A percentile compares a stretch with the other conserved stretches of the same genome.
Evolutionary conservation across 2,329 filamentous ascomycete species (phyloP).

Genomic region (Coniochaeta hoffmannii): DNA sequence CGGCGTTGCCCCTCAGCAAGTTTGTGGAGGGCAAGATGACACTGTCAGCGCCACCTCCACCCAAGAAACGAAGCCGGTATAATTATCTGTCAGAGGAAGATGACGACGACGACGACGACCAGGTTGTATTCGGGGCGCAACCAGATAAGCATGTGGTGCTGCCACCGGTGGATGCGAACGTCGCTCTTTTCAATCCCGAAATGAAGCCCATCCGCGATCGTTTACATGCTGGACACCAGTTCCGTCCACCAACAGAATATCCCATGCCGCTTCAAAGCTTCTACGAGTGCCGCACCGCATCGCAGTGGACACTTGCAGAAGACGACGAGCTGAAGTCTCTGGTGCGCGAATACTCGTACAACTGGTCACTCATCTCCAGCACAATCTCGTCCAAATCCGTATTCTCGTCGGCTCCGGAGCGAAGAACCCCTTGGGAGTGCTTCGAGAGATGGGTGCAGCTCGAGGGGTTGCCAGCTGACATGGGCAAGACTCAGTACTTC

Average conservation of each 20-base stretch:
- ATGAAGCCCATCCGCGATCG: slow-evolving; percentile 86
- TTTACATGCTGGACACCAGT: slow-evolving; percentile 84
- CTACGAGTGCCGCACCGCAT: slow-evolving; percentile 79
- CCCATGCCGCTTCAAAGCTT: slow-evolving; percentile 86
- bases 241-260: slow-evolving; percentile 85
- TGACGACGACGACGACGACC: slow-evolving; percentile 39
- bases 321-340: slow-evolving; percentile 82
- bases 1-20: slow-evolving; percentile 79
- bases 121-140: slow-evolving; percentile 26
- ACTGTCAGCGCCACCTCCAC: slow-evolving; percentile 57
- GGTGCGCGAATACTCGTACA: slow-evolving; percentile 91
- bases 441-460: slow-evolving; percentile 94
- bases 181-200: slow-evolving; percentile 83
- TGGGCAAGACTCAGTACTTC: slow-evolving; percentile 95
- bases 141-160: slow-evolving; percentile 33
- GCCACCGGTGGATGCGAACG: slow-evolving; percentile 62
- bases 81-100: slow-evolving; percentile 68
- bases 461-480: slow-evolving; percentile 84
- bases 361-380: slow-evolving; percentile 90
- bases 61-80: slow-evolving; percentile 74
- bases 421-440: slow-evolving; percentile 95
- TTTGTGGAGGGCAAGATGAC: slow-evolving; percentile 77
- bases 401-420: slow-evolving; percentile 79
- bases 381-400: slow-evolving; percentile 67
- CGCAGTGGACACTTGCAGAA: slow-evolving; percentile 85